Evolutionary conservation across 345 rosid species (phyloP).

Genomic region (Corchorus capsularis): DNA sequence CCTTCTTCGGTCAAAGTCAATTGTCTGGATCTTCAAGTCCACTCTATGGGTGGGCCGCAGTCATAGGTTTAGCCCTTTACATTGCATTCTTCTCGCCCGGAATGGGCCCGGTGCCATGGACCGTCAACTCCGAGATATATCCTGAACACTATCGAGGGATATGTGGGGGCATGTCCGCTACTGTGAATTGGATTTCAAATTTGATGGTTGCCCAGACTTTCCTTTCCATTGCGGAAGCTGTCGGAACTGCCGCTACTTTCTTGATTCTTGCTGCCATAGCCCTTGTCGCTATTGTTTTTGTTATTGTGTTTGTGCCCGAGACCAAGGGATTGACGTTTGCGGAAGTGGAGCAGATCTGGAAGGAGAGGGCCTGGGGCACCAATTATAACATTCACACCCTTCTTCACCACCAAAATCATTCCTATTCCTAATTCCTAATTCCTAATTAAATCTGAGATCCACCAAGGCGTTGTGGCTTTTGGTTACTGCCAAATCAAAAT

Average conservation of each 20-base stretch:
- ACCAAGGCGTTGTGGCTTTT: too few relatives aligned
- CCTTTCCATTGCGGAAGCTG: slow-evolving; percentile 58
- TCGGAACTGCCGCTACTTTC: slow-evolving; percentile 73
- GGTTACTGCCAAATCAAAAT: too few relatives aligned
- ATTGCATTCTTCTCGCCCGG: slow-evolving; percentile 90
- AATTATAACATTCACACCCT: slow-evolving; percentile 41
- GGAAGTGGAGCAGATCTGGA: slow-evolving; percentile 87
- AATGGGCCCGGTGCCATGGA: slow-evolving; percentile 99
- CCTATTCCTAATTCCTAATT: background rate
- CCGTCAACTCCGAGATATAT: slow-evolving; percentile 86
- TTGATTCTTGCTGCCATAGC: slow-evolving; percentile 77
- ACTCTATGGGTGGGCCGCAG: slow-evolving; percentile 67
- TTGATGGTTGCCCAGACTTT: slow-evolving; percentile 73
- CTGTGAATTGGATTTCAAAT: slow-evolving; percentile 85
- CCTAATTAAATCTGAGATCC: too few relatives aligned
- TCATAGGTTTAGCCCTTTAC: slow-evolving; percentile 73
- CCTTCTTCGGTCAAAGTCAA: slow-evolving; percentile 55
- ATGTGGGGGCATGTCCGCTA: slow-evolving; percentile 93
- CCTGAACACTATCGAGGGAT: slow-evolving; percentile 80
- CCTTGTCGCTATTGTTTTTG: slow-evolving; percentile 56
- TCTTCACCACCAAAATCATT: slow-evolving; percentile 46
- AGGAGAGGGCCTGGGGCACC: slow-evolving; percentile 68
- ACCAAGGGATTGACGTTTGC: slow-evolving; percentile 78
- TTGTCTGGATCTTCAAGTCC: slow-evolving; percentile 44
- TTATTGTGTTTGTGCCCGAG: slow-evolving; percentile 68